A percentile compares a stretch with the other conserved stretches of the same genome.
Evolutionary conservation across 108 stramenopile species (phyloP).

Genomic region (Skeletonema costatum): DNA sequence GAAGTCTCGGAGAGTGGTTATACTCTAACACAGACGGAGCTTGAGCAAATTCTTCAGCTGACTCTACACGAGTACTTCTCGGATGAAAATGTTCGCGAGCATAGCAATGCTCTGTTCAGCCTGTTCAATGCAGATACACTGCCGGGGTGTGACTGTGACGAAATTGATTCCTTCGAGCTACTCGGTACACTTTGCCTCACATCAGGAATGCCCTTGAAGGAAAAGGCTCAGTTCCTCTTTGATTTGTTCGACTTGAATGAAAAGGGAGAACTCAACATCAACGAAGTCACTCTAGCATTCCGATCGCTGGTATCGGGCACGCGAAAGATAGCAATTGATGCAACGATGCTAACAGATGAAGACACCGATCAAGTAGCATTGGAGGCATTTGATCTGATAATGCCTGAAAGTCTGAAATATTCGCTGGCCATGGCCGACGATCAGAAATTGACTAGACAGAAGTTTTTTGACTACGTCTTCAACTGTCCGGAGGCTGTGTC

Average conservation of each 20-base stretch:
- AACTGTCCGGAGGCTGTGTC: constrained; percentile 27
- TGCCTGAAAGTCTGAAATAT: constrained; percentile 5
- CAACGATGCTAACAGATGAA: neutral
- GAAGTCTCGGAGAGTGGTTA: constrained; percentile 30
- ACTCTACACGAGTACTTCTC: constrained; percentile 29
- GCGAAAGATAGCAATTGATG: constrained; percentile 15
- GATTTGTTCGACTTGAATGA: constrained; percentile 53
- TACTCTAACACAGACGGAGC: constrained; percentile 12
- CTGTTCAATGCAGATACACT: constrained; percentile 2
- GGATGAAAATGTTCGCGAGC: constrained; percentile 22
- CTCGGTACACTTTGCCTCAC: constrained; percentile 37
- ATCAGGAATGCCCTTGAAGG: constrained; percentile 25
- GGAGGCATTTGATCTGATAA: constrained; percentile 14
- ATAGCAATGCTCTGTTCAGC: constrained; percentile 15
- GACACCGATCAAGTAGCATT: constrained; percentile 33
- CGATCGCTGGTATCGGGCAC: constrained; percentile 27
- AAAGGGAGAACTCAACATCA: constrained; percentile 42
- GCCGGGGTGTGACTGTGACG: neutral
- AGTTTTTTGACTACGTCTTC: constrained; percentile 22
- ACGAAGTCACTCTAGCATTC: constrained; percentile 56
- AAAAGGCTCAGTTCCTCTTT: constrained; percentile 50
- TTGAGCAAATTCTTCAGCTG: constrained; percentile 8
- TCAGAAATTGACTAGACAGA: constrained; percentile 17
- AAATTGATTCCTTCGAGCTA: constrained; percentile 60
- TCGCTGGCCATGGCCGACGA: constrained; percentile 5